Base-by-base conservation (phyloP, 345 rosid genomes). In the Ceriops decandra region DNA sequence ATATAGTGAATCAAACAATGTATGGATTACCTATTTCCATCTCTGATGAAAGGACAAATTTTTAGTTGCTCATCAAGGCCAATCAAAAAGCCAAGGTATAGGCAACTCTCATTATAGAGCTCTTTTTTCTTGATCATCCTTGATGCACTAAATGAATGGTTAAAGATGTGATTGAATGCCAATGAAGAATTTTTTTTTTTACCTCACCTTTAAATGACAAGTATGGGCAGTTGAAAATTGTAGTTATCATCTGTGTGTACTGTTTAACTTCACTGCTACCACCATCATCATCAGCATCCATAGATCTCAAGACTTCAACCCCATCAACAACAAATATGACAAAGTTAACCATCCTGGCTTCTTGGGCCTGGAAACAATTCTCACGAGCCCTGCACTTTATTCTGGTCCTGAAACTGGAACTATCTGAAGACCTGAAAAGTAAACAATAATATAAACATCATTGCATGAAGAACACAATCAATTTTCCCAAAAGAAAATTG, bases 301-400 rank as follows among this genome's bases (percentile, higher is more conserved):
- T 77, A 62, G 87, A 81, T 74, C 83, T 82, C 76, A 89, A 76
- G 77, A 90, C 75, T 65, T 77, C 74, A 21, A 87, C 75, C 57
- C 84, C 95, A 57, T 83, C 69, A 27, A 90, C 80, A 71, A 87
- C 96, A 79, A 84, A 86, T 58, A 92, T 85, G 64, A 82, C 81
- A 31, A 84, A 90, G 75, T 90, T 88, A 56, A 92, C 86, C 81
- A 65, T 84, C 77, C 82, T 84, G 32, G 17, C 68, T 64, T 63
- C 68, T 54, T 63, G 68, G 71, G 73, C 67, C 8, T 36, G 68
- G 73, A 70, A 60, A 76, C 68, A 22, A 70, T 66, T 72, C 51
- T 36, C 30, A 28, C 57, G 85, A 67, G 79, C 79, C 76, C 76
- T 81, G 53, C 76, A 70, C 72, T 68, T 80, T 73, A 88, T 71